Conservation (phyloP, 331 rosid genomes). For the Erythrophleum ivorense region DNA sequence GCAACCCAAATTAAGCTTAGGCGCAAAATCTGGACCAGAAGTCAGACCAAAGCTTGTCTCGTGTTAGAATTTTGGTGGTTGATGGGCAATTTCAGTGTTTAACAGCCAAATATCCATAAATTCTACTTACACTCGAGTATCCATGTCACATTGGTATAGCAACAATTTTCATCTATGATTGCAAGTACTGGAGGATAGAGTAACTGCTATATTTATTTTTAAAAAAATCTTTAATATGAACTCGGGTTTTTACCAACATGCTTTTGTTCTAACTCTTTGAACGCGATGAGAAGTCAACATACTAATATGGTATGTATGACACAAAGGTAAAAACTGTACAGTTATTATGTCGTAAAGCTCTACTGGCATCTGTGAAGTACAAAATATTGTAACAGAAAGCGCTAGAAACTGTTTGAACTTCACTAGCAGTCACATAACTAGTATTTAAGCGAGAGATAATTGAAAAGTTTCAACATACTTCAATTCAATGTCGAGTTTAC, state of each 20-base stretch:
- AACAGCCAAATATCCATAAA: conserved; percentile 14
- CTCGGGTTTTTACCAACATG: background rate
- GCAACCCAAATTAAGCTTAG: background rate
- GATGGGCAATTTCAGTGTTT: conserved; percentile 6
- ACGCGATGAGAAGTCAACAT: conserved; percentile 22
- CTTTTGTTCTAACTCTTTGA: conserved; percentile 10
- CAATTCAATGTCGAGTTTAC: conserved; percentile 47
- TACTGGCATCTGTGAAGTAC: background rate
- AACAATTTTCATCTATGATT: conserved; percentile 14
- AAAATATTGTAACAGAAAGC: background rate
- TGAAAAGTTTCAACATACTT: conserved; percentile 24
- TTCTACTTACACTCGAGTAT: conserved; percentile 25
- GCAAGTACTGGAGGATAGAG: background rate
- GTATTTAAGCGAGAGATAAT: background rate
- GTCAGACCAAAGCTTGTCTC: conserved; percentile 12
- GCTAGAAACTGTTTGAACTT: conserved; percentile 27
- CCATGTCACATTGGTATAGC: background rate
- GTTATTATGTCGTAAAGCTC: background rate
- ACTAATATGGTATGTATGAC: background rate
- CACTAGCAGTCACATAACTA: conserved; percentile 13
- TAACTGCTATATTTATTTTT: background rate
- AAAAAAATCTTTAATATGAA: no score
- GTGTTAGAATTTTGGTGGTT: background rate
- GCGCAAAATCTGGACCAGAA: background rate
- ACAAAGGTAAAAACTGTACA: background rate